These are phyloP conservation scores for Pilatotrama ljubarskyi DNA, from an alignment of 768 basidiomycete genomes.

Conservation along the genomic window DNA sequence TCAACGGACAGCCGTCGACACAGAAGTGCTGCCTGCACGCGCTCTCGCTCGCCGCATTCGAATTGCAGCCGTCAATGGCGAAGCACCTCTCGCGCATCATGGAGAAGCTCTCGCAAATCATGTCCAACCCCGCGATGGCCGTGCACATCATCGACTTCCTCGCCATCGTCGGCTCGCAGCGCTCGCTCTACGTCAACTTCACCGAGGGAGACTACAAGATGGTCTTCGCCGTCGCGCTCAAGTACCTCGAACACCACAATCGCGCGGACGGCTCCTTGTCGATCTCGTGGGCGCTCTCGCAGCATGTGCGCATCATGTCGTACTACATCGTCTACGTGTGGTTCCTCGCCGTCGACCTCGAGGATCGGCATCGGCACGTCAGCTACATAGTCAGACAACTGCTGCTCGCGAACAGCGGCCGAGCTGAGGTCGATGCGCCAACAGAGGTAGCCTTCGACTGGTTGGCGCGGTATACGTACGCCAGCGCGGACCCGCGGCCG, in stretches of 20 bases:
- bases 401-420: constrained; percentile 79
- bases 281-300: constrained; percentile 83
- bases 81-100: constrained; percentile 78
- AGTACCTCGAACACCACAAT: constrained; percentile 92
- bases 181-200: constrained; percentile 82
- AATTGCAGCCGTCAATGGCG: constrained; percentile 79
- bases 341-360: constrained; percentile 87
- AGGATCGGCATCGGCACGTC: constrained; percentile 79
- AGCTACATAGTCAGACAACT: constrained; percentile 86
- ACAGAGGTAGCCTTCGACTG: constrained; percentile 98
- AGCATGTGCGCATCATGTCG: constrained; percentile 87
- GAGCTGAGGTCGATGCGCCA: constrained; percentile 74
- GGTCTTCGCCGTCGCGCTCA: constrained; percentile 91
- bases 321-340: constrained; percentile 92
- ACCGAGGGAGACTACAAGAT: constrained; percentile 88
- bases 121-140: constrained; percentile 90
- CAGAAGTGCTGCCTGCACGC: constrained; percentile 92
- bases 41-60: constrained; percentile 83
- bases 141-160: constrained; percentile 97
- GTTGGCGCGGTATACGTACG: constrained; percentile 93
- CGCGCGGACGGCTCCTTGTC: constrained; percentile 55
- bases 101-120: constrained; percentile 88
- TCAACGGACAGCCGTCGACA: constrained; percentile 69
- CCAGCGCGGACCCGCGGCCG: constrained; percentile 89
- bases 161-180: constrained; percentile 80